phyloP scores from a whole-genome alignment of 106 monocot genomes.

The Dendrobium catenatum region DNA sequence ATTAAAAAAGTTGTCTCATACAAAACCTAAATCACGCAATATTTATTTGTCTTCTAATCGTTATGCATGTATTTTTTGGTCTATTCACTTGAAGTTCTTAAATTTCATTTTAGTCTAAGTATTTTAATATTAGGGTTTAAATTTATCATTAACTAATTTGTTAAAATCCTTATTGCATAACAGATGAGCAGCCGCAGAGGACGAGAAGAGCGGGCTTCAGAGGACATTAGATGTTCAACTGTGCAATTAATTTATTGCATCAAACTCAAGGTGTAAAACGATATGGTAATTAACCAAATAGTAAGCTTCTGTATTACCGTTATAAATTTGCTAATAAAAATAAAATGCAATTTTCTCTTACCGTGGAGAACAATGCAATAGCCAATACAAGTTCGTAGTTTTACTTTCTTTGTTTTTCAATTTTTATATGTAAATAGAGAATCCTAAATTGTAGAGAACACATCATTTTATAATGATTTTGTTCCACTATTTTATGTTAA shows the following conservation, averaged over 20 bases:
- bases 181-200: neutral
- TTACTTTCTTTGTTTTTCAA: neutral
- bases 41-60: no score
- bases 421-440: neutral
- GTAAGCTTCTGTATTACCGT: no score
- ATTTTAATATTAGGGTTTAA: no score
- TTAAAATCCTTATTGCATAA: neutral
- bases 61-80: no score
- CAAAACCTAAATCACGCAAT: no score
- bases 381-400: neutral
- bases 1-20: no score
- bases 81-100: no score
- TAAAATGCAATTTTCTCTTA: neutral
- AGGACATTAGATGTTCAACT: neutral
- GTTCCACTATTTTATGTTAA: no score
- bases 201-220: neutral
- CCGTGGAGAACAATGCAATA: neutral
- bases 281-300: no score
- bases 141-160: neutral
- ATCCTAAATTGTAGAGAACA: neutral
- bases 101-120: no score
- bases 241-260: neutral
- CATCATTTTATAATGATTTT: no score
- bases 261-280: neutral
- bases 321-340: neutral